Evolutionary conservation across 768 basidiomycete genomes (phyloP).

Genomic region (Amanita exitialis): DNA sequence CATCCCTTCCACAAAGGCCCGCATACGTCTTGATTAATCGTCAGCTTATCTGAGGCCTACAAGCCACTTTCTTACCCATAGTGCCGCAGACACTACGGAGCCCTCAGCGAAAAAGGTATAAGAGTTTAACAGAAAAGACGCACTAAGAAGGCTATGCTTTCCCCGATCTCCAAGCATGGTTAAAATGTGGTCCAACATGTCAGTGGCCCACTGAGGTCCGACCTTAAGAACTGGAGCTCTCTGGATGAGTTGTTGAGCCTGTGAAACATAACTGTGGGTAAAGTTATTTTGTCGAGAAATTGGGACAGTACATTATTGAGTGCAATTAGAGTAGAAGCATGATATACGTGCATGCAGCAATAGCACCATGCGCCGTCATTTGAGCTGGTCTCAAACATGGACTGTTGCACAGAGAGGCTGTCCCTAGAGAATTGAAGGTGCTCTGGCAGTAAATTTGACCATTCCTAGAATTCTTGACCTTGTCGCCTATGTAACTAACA

Average conservation of each 20-base stretch:
- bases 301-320: slow-evolving; percentile 46
- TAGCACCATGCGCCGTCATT: slow-evolving; percentile 79
- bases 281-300: slow-evolving; percentile 5
- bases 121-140: slow-evolving; percentile 9
- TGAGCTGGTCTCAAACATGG: slow-evolving; percentile 73
- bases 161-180: slow-evolving; percentile 38
- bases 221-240: slow-evolving; percentile 16
- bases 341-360: slow-evolving; percentile 62
- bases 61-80: slow-evolving; percentile 43
- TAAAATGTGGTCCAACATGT: slow-evolving; percentile 32
- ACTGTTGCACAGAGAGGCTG: slow-evolving; percentile 55
- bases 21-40: slow-evolving; percentile 41
- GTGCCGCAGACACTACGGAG: slow-evolving; percentile 43
- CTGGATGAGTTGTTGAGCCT: slow-evolving; percentile 32
- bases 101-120: slow-evolving; percentile 6
- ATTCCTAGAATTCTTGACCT: slow-evolving; percentile 30
- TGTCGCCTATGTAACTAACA: background rate
- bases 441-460: slow-evolving; percentile 59
- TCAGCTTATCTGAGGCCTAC: slow-evolving; percentile 4
- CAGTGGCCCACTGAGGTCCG: slow-evolving; percentile 33
- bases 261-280: background rate
- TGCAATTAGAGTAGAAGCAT: slow-evolving; percentile 59
- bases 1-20: slow-evolving; percentile 52
- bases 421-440: slow-evolving; percentile 64
- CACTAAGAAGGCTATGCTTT: slow-evolving; percentile 36